Evolutionary conservation across 2,329 filamentous ascomycete genomes (phyloP).

Genomic region (Fusarium piperis): DNA sequence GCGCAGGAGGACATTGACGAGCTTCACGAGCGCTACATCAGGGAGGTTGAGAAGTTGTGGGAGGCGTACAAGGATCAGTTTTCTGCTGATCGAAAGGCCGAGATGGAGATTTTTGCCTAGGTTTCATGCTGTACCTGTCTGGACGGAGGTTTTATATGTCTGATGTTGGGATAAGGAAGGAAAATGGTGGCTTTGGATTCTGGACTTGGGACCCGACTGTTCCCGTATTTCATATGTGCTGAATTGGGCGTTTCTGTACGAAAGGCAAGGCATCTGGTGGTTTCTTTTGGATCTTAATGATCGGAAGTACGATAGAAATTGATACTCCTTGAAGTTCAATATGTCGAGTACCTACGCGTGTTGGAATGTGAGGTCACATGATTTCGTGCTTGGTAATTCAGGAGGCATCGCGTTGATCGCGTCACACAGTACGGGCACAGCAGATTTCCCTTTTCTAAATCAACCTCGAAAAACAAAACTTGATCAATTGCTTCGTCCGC

Average conservation of each 20-base stretch:
- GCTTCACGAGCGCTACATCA: slow-evolving; percentile 81
- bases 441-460: neutral
- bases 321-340: neutral
- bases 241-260: neutral
- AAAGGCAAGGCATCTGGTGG: neutral
- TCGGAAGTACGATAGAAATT: neutral
- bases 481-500: neutral
- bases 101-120: slow-evolving; percentile 73
- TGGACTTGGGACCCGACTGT: neutral
- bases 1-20: slow-evolving; percentile 80
- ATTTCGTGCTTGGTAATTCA: slow-evolving; percentile 28
- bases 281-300: neutral
- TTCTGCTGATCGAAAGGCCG: slow-evolving; percentile 67
- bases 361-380: slow-evolving; percentile 35
- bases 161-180: neutral
- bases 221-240: slow-evolving; percentile 7
- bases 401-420: slow-evolving; percentile 35
- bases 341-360: neutral
- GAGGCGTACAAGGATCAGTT: slow-evolving; percentile 82
- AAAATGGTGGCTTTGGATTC: neutral
- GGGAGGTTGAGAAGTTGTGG: slow-evolving; percentile 78
- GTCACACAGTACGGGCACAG: slow-evolving; percentile 12
- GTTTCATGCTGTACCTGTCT: neutral
- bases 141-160: neutral
- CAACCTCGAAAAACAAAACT: neutral